Evolutionary conservation across 2,329 filamentous ascomycete genomes (phyloP), one percentile per base, ranked within the genome.

Genomic region (Epichloe glyceriae): DNA sequence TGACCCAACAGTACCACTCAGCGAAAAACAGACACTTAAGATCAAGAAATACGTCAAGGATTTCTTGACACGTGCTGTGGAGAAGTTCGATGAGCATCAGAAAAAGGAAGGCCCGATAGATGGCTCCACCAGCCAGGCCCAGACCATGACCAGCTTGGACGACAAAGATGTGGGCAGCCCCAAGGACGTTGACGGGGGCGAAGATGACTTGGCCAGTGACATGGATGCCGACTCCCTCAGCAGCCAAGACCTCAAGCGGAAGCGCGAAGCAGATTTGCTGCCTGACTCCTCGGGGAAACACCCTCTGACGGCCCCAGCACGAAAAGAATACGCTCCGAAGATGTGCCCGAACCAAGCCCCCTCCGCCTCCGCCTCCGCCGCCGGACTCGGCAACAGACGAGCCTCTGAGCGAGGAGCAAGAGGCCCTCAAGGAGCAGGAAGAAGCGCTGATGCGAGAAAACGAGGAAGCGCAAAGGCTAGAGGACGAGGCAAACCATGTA

Each of bases 41-140:
- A 80, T 96, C 53, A 95, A 88, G 69, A 83, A 80, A 52, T 88
- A 85, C 62, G 88, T 90, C 52, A 84, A 86, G 55, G 83, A 89
- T 47, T 97, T 85, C 65, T 84, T 96, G 61, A 87, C 94, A 53
- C 90, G 88, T 62, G 90, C 88, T 0, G 82, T 91, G 2, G 73
- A 76, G 51, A 94, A 95, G 68, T 88, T 85, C 56, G 70, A 67
- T 37, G 81, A 76, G 54, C 77, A 82, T 55, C 82, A 90, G 56
- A 80, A 81, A 64, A 78, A 77, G 54, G 85, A 54, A 14, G 49
- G 43, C 1, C 37, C 55, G 4, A 45, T 51, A 4, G 53, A 41
- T n/a, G 47, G 44, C 15, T 38, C 37, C 8, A 30, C 30, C 46
- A 47, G 26, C 46, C 43, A 17, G 55, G 46, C 14, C 49, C 44